Evolutionary conservation across 768 basidiomycete genomes (phyloP).

Genomic region (Boletus tylopilopsis): DNA sequence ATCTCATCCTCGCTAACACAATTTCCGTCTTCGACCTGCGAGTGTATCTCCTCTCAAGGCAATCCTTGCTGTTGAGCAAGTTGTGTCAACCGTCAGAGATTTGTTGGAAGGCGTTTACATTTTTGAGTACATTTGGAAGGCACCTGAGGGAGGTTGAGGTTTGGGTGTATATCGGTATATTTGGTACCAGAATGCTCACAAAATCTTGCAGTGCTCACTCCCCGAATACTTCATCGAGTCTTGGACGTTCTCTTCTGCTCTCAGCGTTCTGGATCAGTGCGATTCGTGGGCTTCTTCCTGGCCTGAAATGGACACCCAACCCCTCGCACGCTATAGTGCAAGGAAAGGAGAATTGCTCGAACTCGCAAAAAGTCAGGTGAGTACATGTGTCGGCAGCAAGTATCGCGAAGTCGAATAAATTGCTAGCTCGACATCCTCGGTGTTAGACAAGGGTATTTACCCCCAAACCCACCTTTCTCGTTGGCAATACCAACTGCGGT

Average conservation of each 20-base stretch:
- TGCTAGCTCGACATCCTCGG: slow-evolving; percentile 83
- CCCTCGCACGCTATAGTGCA: slow-evolving; percentile 56
- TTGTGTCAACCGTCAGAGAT: slow-evolving; percentile 68
- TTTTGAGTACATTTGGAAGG: slow-evolving; percentile 74
- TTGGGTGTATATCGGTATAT: slow-evolving; percentile 11
- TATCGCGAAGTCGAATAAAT: slow-evolving; percentile 2
- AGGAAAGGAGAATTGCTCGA: slow-evolving; percentile 88
- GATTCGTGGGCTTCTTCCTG: slow-evolving; percentile 61
- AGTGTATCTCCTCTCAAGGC: slow-evolving; percentile 83
- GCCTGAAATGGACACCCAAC: slow-evolving; percentile 42
- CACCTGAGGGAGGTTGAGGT: slow-evolving; percentile 77
- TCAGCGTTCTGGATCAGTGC: slow-evolving; percentile 78
- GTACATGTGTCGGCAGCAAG: slow-evolving; percentile 5
- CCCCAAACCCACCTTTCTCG: slow-evolving; percentile 68
- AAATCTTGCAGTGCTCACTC: slow-evolving; percentile 40
- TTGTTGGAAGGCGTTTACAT: slow-evolving; percentile 64
- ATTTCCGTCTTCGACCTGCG: slow-evolving; percentile 95
- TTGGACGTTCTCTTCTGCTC: slow-evolving; percentile 89
- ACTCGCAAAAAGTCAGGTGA: slow-evolving; percentile 82
- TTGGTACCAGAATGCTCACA: slow-evolving; percentile 16
- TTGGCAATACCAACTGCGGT: slow-evolving; percentile 34
- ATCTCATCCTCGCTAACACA: slow-evolving; percentile 83
- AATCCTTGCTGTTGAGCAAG: slow-evolving; percentile 72
- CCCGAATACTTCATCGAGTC: slow-evolving; percentile 80
- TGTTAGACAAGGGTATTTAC: slow-evolving; percentile 67